A percentile compares a stretch with the other conserved stretches of the same genome.
These are phyloP conservation scores for Phaeotremella skinneri DNA, from an alignment of 768 basidiomycete genomes.

Conservation along the genomic window DNA sequence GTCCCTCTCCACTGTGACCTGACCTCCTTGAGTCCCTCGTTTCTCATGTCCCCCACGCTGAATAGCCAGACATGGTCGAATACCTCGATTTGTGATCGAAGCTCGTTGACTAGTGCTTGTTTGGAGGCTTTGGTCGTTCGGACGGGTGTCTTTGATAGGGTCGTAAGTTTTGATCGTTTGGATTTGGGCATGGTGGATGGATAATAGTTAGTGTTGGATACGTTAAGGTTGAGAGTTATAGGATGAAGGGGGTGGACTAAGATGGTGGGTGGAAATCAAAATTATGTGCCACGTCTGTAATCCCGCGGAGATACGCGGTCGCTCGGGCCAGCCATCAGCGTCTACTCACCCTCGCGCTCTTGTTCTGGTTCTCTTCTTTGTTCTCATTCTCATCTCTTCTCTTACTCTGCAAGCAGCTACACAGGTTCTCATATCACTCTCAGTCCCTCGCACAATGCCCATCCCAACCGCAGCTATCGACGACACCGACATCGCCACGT, in stretches of 20 bases:
- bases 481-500: slow-evolving; percentile 27
- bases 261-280: no score
- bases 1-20: slow-evolving; percentile 90
- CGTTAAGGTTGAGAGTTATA: background rate
- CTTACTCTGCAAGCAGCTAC: background rate
- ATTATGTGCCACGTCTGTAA: no score
- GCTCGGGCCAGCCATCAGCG: no score
- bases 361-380: background rate
- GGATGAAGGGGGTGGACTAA: no score
- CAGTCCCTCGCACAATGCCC: slow-evolving; percentile 1
- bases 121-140: slow-evolving; percentile 86
- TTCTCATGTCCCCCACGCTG: slow-evolving; percentile 92
- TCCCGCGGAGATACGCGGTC: no score
- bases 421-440: background rate
- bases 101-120: slow-evolving; percentile 71
- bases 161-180: slow-evolving; percentile 83
- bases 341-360: slow-evolving; percentile 1
- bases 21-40: slow-evolving; percentile 88
- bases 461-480: background rate
- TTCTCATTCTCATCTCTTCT: background rate
- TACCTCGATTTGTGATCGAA: slow-evolving; percentile 79
- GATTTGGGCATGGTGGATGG: slow-evolving; percentile 71
- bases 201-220: background rate
- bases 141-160: slow-evolving; percentile 89
- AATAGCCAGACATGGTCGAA: slow-evolving; percentile 97